Evolutionary conservation across 2,329 filamentous ascomycete species (phyloP).

Genomic region (Nannizziopsis barbatae): DNA sequence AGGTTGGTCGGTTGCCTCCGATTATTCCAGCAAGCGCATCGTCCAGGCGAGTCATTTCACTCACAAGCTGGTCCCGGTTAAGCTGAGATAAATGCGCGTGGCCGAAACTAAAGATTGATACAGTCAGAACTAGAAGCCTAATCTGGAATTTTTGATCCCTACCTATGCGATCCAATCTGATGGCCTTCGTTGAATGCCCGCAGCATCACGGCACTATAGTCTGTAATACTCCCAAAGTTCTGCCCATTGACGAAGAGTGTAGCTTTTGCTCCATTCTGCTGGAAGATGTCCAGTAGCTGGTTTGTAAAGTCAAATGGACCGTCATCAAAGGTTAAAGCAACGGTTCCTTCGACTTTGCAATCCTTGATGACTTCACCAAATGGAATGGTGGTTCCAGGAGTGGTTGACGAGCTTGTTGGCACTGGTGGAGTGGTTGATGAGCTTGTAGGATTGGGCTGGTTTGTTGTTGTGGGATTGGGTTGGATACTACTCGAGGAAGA

Average conservation of each 20-base stretch:
- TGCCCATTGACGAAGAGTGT: conserved; percentile 79
- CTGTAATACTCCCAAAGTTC: conserved; percentile 18
- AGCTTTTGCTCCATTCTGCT: conserved; percentile 54
- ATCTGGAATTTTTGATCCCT: conserved; percentile 6
- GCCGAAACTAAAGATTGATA: conserved; percentile 23
- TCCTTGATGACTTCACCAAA: conserved; percentile 14
- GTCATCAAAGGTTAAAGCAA: conserved; percentile 84
- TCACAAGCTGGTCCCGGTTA: conserved; percentile 22
- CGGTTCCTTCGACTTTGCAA: conserved; percentile 40
- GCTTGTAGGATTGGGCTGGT: not conserved
- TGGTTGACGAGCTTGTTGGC: not conserved
- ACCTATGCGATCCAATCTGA: conserved; percentile 40
- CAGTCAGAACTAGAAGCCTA: not conserved
- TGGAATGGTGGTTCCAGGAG: not conserved
- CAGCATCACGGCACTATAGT: conserved; percentile 22
- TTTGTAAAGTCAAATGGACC: conserved; percentile 62
- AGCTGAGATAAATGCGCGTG: conserved; percentile 32
- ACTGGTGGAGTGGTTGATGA: not conserved
- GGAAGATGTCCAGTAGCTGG: conserved; percentile 57
- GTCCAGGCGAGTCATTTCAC: conserved; percentile 36
- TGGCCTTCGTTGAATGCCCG: conserved; percentile 32
- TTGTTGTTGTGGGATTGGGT: not conserved
- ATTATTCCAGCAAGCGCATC: conserved; percentile 31
- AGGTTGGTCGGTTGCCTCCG: conserved; percentile 34
- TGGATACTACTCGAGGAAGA: too few species aligned